Conservation (phyloP, 2,329 filamentous ascomycete genomes). For the Gnomoniopsis smithogilvyi region DNA sequence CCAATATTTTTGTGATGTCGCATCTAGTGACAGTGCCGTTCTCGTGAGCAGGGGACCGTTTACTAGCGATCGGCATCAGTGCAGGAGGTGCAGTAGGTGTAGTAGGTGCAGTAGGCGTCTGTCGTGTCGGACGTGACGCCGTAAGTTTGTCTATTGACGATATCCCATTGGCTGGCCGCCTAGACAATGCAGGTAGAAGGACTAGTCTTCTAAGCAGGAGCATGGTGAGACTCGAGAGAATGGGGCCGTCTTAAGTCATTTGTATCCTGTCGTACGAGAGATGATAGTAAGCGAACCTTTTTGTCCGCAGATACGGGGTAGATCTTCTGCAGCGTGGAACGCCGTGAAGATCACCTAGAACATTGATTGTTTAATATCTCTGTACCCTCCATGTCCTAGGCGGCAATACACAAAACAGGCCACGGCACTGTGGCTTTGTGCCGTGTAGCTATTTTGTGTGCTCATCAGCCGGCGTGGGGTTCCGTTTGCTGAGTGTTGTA, state of each 20-base stretch:
- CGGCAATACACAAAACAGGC: too few relatives aligned
- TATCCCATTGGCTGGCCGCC: not conserved
- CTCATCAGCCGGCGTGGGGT: not conserved
- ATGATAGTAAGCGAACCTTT: not conserved
- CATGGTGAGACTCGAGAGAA: not conserved
- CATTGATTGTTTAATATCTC: not conserved
- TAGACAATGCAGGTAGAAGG: not conserved
- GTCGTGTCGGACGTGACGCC: not conserved
- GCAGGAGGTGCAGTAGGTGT: not conserved
- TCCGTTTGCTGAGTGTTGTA: not conserved
- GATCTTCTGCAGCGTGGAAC: not conserved
- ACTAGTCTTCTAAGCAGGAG: not conserved
- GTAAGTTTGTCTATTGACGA: not conserved
- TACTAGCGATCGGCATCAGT: not conserved
- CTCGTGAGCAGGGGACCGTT: too few relatives aligned
- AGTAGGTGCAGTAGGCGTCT: not conserved
- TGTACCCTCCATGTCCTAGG: not conserved
- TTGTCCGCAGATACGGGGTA: not conserved
- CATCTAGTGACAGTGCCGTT: too few relatives aligned
- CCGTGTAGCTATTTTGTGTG: not conserved
- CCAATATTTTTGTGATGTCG: too few relatives aligned
- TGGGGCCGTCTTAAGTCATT: not conserved
- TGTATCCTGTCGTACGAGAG: not conserved
- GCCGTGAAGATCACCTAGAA: not conserved
- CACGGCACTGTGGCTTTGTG: not conserved